These are phyloP conservation scores for Macrotyloma uniflorum DNA, from an alignment of 306 rosid genomes.

Conservation along the genomic window DNA sequence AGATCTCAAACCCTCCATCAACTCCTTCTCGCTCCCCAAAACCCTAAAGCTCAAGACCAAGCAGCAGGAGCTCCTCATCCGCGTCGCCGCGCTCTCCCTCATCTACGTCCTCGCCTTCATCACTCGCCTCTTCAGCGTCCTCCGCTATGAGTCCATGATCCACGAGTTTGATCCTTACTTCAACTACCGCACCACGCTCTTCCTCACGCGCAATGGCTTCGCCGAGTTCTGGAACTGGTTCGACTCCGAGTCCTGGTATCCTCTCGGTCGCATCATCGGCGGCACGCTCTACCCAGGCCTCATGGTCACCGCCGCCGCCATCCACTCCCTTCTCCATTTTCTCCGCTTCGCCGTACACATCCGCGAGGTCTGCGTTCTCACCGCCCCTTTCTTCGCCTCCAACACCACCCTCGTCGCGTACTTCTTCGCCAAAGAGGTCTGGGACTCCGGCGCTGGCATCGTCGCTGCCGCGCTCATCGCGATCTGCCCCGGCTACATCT, in stretches of 20 bases:
- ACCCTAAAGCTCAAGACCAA: constrained; percentile 83
- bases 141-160: constrained; percentile 98
- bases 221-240: constrained; percentile 99
- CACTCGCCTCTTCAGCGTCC: constrained; percentile 93
- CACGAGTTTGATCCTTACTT: constrained; percentile 98
- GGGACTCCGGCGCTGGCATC: constrained; percentile 97
- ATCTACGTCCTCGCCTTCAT: constrained; percentile 89
- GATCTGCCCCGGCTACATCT: constrained; percentile 93
- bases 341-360: constrained; percentile 82
- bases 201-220: constrained; percentile 77
- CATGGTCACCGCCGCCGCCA: constrained; percentile 93
- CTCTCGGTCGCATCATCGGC: constrained; percentile 89
- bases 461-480: constrained; percentile 95
- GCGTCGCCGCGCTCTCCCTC: constrained; percentile 67
- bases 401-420: constrained; percentile 92
- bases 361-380: constrained; percentile 94
- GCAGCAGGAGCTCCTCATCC: constrained; percentile 94
- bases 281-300: constrained; percentile 97
- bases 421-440: constrained; percentile 87
- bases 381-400: constrained; percentile 96
- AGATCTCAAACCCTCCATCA: constrained; percentile 45
- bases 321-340: constrained; percentile 66
- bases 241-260: constrained; percentile 97
- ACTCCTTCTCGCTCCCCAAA: constrained; percentile 48
- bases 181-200: constrained; percentile 93